Evolutionary conservation across 2,329 filamentous ascomycete species (phyloP), one percentile per base, ranked within the genome.

Genomic region (Clathrospora elynae): DNA sequence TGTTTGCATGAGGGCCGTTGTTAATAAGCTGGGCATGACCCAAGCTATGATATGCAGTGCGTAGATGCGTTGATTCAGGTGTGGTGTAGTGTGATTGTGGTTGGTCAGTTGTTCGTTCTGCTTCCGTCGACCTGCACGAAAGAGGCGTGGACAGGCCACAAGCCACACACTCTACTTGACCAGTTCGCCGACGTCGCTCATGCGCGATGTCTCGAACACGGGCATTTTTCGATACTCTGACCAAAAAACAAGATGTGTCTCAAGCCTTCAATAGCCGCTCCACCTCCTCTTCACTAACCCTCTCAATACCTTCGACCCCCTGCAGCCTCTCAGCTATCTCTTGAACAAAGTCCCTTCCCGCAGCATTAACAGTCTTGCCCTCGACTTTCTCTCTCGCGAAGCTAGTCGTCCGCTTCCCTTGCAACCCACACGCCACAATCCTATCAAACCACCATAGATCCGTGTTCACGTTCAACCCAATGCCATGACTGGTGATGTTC

Each of bases 391-490:
- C 78, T 25, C 73, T 75, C 51, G 76, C 74, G 45, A 96, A 78
- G 66, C 82, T 91, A n/a, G 89, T 95, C 38, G 88, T 85, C 47
- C 79, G 77, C 73, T 87, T 88, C 16, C 87, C 91, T 49, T 86
- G 83, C 25, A 97, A 71, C 0, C 93, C 93, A 75, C 92, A 97
- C 10, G 90, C 87, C n/a, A 91, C 85, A 67, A 97, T 95, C 49
- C 91, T 79, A 16, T 79, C 75, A 61, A 81, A 85, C 80, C 82
- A 88, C 51, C 71, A 70, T 36, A 82, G 38, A 53, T 88, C 81
- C 42, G 85, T 82, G 53, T 75, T 72, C n/a, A 90, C 72, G 76
- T 95, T 89, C 66, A 96, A 67, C 2, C 88, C 91, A 22, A 95
- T 78, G 5, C 93, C 93, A 68, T 95, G 87, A 48, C 86, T 88